Evolutionary conservation across 2,329 filamentous ascomycete genomes (phyloP), one percentile per base, ranked within the genome.

Genomic region (Penicillium sp.): DNA sequence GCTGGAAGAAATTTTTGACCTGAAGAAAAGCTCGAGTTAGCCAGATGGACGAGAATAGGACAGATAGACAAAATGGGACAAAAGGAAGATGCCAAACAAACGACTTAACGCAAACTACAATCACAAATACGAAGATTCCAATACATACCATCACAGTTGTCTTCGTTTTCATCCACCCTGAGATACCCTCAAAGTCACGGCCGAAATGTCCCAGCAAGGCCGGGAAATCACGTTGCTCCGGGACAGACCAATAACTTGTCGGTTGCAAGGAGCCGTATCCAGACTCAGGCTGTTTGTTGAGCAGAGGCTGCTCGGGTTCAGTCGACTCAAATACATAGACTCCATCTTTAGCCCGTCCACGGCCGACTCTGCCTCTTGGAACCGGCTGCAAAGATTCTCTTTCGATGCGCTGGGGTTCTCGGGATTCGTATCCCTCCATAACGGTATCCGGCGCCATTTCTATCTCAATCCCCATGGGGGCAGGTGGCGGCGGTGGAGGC

Each of bases 191-290:
- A 58, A 78, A 81, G 63, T 81, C 75, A 29, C 70, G 74, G 18
- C 79, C 79, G 65, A 77, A 81, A 59, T 80, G 75, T 14, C 69
- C 71, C 36, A 81, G 63, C 40, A 80, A 62, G 13, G 71, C 69
- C 2, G 74, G 73, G 54, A 81, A 80, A 57, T 80, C 77, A 36
- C 72, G 69, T 58, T 77, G 73, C 59, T 81, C 79, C 11, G 77
- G 77, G 14, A 81, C 79, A 55, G 79, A 81, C 79, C 79, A 81
- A 63, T 81, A 81, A 54, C 79, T 81, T 4, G 77, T 79, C 29
- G 78, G 75, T 49, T 77, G 75, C 55, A 73, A 61, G 9, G 71
- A 71, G 13, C 71, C 72, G 60, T 75, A 76, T 2, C 67, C 68
- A 32, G 60, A 58, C 49, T 73, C 71, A 27, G 63, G 43, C 32